phyloP scores from a whole-genome alignment of 2,329 filamentous ascomycete species.

The Aspergillus quadrilineatus region DNA sequence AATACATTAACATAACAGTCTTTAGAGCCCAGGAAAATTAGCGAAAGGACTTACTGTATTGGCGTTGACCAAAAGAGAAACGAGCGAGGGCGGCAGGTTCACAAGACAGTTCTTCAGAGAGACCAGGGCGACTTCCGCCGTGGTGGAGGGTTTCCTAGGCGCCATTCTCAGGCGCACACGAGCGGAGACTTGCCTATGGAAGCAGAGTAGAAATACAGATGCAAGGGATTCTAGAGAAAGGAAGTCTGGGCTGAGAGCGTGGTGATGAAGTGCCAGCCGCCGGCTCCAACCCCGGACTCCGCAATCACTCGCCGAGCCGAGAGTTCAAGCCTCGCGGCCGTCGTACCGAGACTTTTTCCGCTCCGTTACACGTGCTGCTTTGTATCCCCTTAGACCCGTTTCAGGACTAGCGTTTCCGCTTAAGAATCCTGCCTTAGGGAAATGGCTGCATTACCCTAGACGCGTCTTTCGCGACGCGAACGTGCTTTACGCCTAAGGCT shows the following conservation, averaged over 20 bases:
- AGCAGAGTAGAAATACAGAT: slow-evolving; percentile 11
- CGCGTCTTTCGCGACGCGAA: slow-evolving; percentile 33
- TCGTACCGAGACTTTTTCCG: slow-evolving; percentile 37
- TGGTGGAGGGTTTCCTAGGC: slow-evolving; percentile 57
- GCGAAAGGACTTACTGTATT: slow-evolving; percentile 68
- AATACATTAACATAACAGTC: neutral
- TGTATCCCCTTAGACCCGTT: slow-evolving; percentile 1
- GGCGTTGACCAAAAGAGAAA: slow-evolving; percentile 79
- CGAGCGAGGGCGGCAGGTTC: slow-evolving; percentile 82
- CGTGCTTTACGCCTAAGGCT: slow-evolving; percentile 22
- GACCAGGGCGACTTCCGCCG: slow-evolving; percentile 80
- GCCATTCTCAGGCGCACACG: slow-evolving; percentile 37
- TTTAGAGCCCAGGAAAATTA: neutral
- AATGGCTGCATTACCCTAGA: slow-evolving; percentile 4
- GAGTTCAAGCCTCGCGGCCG: neutral
- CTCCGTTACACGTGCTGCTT: slow-evolving; percentile 28
- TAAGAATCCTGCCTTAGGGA: slow-evolving; percentile 14
- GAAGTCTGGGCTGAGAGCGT: neutral
- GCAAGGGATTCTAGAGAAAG: slow-evolving; percentile 9
- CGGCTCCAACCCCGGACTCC: slow-evolving; percentile 27
- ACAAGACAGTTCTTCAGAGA: slow-evolving; percentile 93
- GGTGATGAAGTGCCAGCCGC: slow-evolving; percentile 19
- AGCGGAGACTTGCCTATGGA: slow-evolving; percentile 11
- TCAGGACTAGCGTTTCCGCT: neutral
- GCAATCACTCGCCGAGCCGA: slow-evolving; percentile 26